phyloP scores from a whole-genome alignment of 495 filamentous ascomycete species.

The Aspergillus mulundensis region DNA sequence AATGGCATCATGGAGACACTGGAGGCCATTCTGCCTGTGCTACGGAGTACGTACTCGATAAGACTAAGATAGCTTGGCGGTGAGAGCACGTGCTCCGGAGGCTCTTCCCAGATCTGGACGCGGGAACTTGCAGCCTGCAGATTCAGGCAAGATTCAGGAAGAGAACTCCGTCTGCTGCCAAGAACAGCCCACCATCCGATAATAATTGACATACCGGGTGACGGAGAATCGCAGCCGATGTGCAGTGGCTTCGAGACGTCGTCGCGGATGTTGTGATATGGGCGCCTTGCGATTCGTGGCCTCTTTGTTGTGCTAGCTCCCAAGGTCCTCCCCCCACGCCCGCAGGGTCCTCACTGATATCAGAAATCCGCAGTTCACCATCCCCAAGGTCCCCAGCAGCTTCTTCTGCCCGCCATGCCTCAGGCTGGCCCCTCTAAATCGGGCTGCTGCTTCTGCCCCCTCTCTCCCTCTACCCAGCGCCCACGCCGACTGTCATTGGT shows the following conservation, averaged over 20 bases:
- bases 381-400: conserved; percentile 30
- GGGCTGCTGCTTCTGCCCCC: conserved; percentile 7
- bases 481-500: conserved; percentile 11
- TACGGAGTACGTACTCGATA: background rate
- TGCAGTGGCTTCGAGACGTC: background rate
- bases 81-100: conserved; percentile 7
- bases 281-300: background rate
- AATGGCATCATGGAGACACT: background rate
- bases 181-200: background rate
- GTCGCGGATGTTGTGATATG: background rate
- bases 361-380: background rate
- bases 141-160: background rate
- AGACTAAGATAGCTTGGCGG: conserved; percentile 6
- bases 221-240: background rate
- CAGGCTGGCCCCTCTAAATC: conserved; percentile 11
- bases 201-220: background rate
- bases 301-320: conserved; percentile 16
- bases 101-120: background rate
- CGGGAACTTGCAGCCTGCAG: background rate
- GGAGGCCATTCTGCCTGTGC: background rate
- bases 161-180: background rate
- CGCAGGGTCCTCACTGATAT: conserved; percentile 15
- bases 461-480: background rate
- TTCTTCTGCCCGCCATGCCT: conserved; percentile 16
- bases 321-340: conserved; percentile 33